These are phyloP conservation scores for Helminthosporium solani DNA, from an alignment of 2,329 filamentous ascomycete genomes.

Conservation along the genomic window DNA sequence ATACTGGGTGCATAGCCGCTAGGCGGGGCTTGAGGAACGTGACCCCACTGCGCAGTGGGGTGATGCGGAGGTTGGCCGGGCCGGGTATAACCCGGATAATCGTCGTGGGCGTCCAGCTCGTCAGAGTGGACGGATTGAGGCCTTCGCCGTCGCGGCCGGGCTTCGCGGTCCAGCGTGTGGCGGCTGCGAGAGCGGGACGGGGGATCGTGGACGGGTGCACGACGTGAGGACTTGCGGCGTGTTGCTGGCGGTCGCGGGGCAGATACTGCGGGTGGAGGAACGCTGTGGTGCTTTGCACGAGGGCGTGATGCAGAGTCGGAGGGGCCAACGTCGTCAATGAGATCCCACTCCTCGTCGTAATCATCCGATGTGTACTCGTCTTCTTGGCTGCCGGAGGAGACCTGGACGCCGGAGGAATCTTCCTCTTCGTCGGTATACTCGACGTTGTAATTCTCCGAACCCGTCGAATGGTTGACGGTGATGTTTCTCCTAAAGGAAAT, in stretches of 20 bases:
- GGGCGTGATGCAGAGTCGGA: conserved; percentile 53
- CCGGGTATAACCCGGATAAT: conserved; percentile 46
- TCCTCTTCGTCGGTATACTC: conserved; percentile 35
- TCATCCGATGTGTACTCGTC: conserved; percentile 35
- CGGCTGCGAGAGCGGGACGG: conserved; percentile 38
- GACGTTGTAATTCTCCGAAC: conserved; percentile 37
- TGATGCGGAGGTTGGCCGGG: conserved; percentile 35
- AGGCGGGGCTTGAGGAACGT: conserved; percentile 36
- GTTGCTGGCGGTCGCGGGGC: conserved; percentile 42
- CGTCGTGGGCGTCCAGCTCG: conserved; percentile 47
- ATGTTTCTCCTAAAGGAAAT: conserved; percentile 42
- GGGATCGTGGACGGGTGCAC: conserved; percentile 33
- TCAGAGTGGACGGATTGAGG: conserved; percentile 42
- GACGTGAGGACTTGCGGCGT: conserved; percentile 44
- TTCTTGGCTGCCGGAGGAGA: conserved; percentile 34
- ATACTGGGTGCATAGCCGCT: conserved; percentile 42
- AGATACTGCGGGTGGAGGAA: conserved; percentile 30
- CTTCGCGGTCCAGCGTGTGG: conserved; percentile 32
- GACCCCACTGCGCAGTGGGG: conserved; percentile 39
- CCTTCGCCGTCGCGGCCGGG: conserved; percentile 33
- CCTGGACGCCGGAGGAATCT: conserved; percentile 35
- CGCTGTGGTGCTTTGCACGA: conserved; percentile 37
- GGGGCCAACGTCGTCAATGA: conserved; percentile 48
- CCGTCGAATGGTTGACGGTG: conserved; percentile 42
- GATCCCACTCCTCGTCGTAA: conserved; percentile 34